Percentiles rank a stretch among this genome's conserved stretches.
Evolutionary conservation across 257 asterid species (phyloP).

Genomic region (Solanum chaucha): DNA sequence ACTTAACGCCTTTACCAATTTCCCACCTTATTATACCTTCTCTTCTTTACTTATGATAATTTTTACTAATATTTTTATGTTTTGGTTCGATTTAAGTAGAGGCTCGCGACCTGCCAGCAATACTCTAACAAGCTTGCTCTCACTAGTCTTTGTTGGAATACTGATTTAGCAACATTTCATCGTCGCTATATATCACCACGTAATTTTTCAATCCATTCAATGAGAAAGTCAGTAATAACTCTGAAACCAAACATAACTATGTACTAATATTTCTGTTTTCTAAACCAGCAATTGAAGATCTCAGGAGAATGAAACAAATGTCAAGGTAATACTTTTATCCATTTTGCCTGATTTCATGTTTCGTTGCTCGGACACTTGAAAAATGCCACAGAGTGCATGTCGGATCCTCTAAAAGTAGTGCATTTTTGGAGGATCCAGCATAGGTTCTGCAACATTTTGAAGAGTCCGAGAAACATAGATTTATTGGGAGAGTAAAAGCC

Average conservation of each 20-base stretch:
- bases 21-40: not conserved
- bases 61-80: not conserved
- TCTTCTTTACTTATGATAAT: not conserved
- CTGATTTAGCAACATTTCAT: conserved; percentile 27
- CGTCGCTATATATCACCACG: conserved; percentile 41
- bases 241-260: not conserved
- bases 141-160: conserved; percentile 21
- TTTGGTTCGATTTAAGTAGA: conserved; percentile 12
- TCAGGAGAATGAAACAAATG: not conserved
- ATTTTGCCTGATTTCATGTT: not conserved
- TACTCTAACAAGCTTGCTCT: conserved; percentile 35
- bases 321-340: conserved; percentile 19
- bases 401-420: not conserved
- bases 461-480: not conserved
- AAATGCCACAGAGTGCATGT: not conserved
- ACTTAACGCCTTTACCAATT: not conserved
- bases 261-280: not conserved
- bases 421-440: not conserved
- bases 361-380: not conserved
- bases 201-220: not conserved
- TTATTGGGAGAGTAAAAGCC: not conserved
- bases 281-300: conserved; percentile 22
- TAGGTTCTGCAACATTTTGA: not conserved
- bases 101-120: conserved; percentile 40
- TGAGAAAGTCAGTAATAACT: not conserved